Conservation (phyloP, 163 green algal species). For the Scenedesmus sp. region DNA sequence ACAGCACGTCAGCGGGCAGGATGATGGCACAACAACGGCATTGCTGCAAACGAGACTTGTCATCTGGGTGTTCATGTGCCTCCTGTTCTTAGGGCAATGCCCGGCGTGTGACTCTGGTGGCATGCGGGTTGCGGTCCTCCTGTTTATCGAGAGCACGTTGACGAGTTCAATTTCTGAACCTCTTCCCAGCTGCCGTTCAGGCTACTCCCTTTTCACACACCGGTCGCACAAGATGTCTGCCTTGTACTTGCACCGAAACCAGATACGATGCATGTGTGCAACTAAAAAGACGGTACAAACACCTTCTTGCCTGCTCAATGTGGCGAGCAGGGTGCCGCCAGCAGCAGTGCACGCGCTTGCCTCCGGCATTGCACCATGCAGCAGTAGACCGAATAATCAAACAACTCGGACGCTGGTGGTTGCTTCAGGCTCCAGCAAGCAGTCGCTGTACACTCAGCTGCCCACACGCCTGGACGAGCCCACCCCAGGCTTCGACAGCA, state of each 20-base stretch:
- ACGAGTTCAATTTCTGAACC: neutral
- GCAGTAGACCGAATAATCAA: neutral
- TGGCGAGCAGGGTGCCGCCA: constrained; percentile 5
- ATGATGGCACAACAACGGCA: neutral
- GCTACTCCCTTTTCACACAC: neutral
- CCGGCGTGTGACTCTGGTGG: neutral
- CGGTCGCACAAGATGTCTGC: neutral
- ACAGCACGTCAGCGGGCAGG: neutral
- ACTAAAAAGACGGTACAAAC: neutral
- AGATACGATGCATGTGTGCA: neutral
- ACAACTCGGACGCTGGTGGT: neutral
- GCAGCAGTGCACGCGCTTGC: constrained; percentile 6
- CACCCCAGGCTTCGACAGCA: constrained; percentile 80
- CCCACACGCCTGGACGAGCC: constrained; percentile 58
- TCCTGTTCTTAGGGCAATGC: constrained; percentile 4
- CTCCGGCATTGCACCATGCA: neutral
- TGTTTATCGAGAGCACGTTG: neutral
- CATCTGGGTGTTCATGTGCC: neutral
- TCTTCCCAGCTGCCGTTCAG: neutral
- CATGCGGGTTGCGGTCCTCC: neutral
- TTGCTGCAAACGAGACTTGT: neutral
- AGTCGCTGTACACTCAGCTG: constrained; percentile 50
- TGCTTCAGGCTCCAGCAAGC: constrained; percentile 35
- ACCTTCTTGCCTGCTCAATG: neutral
- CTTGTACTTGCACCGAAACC: neutral